Conservation (phyloP, 2,329 filamentous ascomycete species). For the Juglanconis oblonga region DNA sequence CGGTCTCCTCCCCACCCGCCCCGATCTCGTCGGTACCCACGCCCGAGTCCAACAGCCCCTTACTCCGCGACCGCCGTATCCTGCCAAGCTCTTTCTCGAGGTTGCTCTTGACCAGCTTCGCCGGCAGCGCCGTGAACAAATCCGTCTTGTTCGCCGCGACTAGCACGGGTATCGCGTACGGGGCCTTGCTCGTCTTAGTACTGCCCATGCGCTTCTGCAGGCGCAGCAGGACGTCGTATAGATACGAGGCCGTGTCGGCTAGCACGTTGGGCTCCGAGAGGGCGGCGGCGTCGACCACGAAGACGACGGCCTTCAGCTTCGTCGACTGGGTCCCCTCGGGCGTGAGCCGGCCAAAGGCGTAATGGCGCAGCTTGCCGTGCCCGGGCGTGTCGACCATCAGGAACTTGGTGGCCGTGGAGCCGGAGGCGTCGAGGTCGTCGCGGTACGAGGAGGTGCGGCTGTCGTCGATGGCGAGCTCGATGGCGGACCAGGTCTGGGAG, state of each 20-base stretch:
- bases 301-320: constrained; percentile 72
- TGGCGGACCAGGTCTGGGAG: constrained; percentile 45
- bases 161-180: constrained; percentile 67
- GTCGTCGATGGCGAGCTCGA: constrained; percentile 55
- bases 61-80: constrained; percentile 73
- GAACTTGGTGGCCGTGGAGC: constrained; percentile 64
- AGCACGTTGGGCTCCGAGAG: constrained; percentile 59
- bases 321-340: constrained; percentile 29
- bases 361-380: constrained; percentile 85
- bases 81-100: constrained; percentile 80
- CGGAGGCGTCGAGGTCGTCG: constrained; percentile 52
- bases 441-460: constrained; percentile 45
- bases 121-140: constrained; percentile 86
- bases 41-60: constrained; percentile 78
- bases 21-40: constrained; percentile 62
- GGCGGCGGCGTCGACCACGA: constrained; percentile 80
- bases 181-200: constrained; percentile 44
- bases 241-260: constrained; percentile 73
- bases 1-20: constrained; percentile 69
- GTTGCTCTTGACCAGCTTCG: constrained; percentile 67
- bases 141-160: constrained; percentile 95
- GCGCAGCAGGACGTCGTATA: constrained; percentile 82
- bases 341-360: constrained; percentile 54
- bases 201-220: constrained; percentile 65
- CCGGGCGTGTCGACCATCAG: constrained; percentile 86